Conservation (phyloP, 1,139 yeast species). For the Lodderomyces jiufengensis region DNA sequence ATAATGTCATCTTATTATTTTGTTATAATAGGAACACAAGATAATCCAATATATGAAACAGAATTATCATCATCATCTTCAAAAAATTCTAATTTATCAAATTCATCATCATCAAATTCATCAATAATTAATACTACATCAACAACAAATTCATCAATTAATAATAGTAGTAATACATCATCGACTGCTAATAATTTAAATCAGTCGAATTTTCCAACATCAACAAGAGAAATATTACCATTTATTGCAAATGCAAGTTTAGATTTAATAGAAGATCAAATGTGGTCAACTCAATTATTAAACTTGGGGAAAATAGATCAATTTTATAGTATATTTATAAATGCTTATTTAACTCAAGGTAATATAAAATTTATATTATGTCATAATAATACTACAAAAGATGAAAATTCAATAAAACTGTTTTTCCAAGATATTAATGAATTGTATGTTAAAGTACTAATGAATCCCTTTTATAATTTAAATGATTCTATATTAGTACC, state of each 20-base stretch:
- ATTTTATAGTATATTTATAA: slow-evolving; percentile 75
- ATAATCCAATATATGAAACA: slow-evolving; percentile 81
- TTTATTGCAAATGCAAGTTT: slow-evolving; percentile 84
- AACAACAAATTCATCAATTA: slow-evolving; percentile 10
- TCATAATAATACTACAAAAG: slow-evolving; percentile 51
- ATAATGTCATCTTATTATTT: slow-evolving; percentile 67
- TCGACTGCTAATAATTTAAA: slow-evolving; percentile 55
- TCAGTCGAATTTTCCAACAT: slow-evolving; percentile 62
- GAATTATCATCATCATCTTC: slow-evolving; percentile 69
- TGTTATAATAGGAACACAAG: slow-evolving; percentile 83
- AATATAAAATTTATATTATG: slow-evolving; percentile 78
- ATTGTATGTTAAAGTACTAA: slow-evolving; percentile 74
- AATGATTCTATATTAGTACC: slow-evolving; percentile 74
- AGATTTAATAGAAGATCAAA: slow-evolving; percentile 85
- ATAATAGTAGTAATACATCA: too few relatives aligned
- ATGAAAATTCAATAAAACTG: slow-evolving; percentile 76
- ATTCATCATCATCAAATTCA: slow-evolving; percentile 10
- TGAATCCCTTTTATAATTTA: slow-evolving; percentile 82
- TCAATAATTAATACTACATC: slow-evolving; percentile 10
- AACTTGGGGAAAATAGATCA: slow-evolving; percentile 79
- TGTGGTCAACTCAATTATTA: slow-evolving; percentile 67
- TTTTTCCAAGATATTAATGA: slow-evolving; percentile 86
- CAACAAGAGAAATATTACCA: slow-evolving; percentile 77
- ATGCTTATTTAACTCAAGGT: slow-evolving; percentile 86
- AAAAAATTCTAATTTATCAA: slow-evolving; percentile 26